These are phyloP conservation scores for Colletotrichum costaricense DNA, from an alignment of 2,329 filamentous ascomycete species.

Conservation along the genomic window DNA sequence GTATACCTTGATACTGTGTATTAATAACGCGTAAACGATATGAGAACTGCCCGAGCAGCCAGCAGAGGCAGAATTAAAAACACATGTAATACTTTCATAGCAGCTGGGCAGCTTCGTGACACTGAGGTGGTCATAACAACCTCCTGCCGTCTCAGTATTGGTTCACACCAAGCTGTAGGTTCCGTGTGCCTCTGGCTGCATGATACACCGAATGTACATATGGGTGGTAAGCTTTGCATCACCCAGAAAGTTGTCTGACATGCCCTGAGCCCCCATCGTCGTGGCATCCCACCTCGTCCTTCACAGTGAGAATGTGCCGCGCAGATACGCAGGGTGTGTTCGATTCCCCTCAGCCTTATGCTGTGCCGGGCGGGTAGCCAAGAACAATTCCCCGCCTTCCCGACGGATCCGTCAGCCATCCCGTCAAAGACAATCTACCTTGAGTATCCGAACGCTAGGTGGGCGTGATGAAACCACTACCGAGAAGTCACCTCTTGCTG, in stretches of 20 bases:
- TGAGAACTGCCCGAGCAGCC: too few relatives aligned
- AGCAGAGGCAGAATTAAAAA: too few relatives aligned
- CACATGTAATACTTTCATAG: not conserved
- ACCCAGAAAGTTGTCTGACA: not conserved
- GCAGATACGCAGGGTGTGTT: not conserved
- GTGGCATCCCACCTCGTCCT: not conserved
- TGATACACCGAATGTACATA: not conserved
- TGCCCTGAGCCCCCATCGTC: not conserved
- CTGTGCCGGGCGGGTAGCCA: constrained; percentile 1
- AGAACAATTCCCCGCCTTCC: not conserved
- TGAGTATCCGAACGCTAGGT: not conserved
- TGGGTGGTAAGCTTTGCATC: not conserved
- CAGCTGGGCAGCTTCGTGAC: not conserved
- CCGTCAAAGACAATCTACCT: not conserved
- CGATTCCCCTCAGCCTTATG: not conserved
- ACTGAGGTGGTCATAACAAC: not conserved
- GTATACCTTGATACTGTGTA: too few relatives aligned
- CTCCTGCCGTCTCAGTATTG: not conserved
- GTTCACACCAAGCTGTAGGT: not conserved
- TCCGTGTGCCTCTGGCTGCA: not conserved
- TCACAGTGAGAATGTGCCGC: not conserved
- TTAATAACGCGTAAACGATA: too few relatives aligned
- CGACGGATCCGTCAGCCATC: not conserved
- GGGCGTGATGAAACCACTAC: not conserved
- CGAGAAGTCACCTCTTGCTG: not conserved